Conservation (phyloP, 805 yeast species). For the Kuraishia borneana region DNA sequence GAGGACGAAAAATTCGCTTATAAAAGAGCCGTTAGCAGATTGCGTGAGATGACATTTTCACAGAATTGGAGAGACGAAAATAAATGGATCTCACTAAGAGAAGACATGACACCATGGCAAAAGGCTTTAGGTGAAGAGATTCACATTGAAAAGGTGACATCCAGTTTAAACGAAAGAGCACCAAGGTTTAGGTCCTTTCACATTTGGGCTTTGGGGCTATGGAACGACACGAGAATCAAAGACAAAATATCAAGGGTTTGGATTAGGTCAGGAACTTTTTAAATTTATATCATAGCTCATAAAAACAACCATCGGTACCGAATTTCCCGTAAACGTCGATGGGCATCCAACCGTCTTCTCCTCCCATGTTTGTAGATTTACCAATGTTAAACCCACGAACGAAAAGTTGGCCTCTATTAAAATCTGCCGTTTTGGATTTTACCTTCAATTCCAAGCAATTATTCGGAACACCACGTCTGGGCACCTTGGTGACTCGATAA, state of each 20-base stretch:
- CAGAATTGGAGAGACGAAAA: constrained; percentile 33
- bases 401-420: constrained; percentile 36
- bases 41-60: constrained; percentile 26
- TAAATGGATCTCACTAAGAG: neutral
- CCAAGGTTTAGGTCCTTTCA: neutral
- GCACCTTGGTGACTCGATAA: constrained; percentile 31
- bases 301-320: constrained; percentile 68
- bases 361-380: constrained; percentile 14
- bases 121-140: neutral
- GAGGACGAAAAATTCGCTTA: constrained; percentile 71
- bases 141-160: neutral
- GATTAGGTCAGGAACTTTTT: neutral
- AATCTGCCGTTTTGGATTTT: constrained; percentile 21
- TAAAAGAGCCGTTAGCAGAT: constrained; percentile 57
- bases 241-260: neutral
- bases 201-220: neutral
- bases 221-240: neutral
- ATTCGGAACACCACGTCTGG: constrained; percentile 43
- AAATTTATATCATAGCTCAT: constrained; percentile 18
- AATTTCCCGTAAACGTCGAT: constrained; percentile 44
- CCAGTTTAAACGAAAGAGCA: neutral
- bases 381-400: constrained; percentile 63
- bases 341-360: constrained; percentile 36
- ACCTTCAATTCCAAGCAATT: constrained; percentile 54
- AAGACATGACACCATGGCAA: neutral